A percentile compares a stretch with the other conserved stretches of the same genome.
Evolutionary conservation across 2,329 filamentous ascomycete genomes (phyloP).

Genomic region (Penicillium capsulatum): DNA sequence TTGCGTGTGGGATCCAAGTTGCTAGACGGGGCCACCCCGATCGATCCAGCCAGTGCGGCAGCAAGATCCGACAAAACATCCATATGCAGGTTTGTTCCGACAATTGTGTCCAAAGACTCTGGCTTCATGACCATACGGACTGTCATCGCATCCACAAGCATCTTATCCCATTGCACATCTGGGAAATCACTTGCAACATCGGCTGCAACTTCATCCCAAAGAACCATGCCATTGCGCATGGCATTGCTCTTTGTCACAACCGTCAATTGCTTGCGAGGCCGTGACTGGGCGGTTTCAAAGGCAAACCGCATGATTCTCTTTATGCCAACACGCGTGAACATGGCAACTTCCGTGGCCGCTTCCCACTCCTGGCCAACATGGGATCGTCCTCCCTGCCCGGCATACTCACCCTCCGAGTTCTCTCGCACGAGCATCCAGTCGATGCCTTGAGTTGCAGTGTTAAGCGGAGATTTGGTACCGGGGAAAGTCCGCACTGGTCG

Average conservation of each 20-base stretch:
- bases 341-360: slow-evolving; percentile 50
- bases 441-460: slow-evolving; percentile 46
- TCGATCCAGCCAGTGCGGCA: slow-evolving; percentile 63
- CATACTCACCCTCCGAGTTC: slow-evolving; percentile 55
- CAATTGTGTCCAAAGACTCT: slow-evolving; percentile 49
- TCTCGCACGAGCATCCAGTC: slow-evolving; percentile 56
- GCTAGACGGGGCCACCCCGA: slow-evolving; percentile 65
- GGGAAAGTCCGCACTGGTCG: slow-evolving; percentile 49
- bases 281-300: slow-evolving; percentile 48
- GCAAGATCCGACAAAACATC: slow-evolving; percentile 67
- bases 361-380: slow-evolving; percentile 52
- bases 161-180: slow-evolving; percentile 52
- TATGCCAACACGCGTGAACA: slow-evolving; percentile 52
- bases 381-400: slow-evolving; percentile 52
- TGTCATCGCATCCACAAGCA: slow-evolving; percentile 57
- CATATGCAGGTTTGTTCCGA: slow-evolving; percentile 54
- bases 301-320: slow-evolving; percentile 53
- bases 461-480: slow-evolving; percentile 50
- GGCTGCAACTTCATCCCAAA: slow-evolving; percentile 53
- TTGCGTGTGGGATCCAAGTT: slow-evolving; percentile 58
- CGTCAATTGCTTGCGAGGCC: slow-evolving; percentile 49
- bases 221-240: slow-evolving; percentile 53
- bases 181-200: slow-evolving; percentile 49
- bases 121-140: slow-evolving; percentile 52
- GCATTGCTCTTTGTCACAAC: slow-evolving; percentile 56